Percentiles rank a stretch among this genome's conserved stretches.
phyloP scores from a whole-genome alignment of 306 rosid genomes.

The Luffa acutangula region DNA sequence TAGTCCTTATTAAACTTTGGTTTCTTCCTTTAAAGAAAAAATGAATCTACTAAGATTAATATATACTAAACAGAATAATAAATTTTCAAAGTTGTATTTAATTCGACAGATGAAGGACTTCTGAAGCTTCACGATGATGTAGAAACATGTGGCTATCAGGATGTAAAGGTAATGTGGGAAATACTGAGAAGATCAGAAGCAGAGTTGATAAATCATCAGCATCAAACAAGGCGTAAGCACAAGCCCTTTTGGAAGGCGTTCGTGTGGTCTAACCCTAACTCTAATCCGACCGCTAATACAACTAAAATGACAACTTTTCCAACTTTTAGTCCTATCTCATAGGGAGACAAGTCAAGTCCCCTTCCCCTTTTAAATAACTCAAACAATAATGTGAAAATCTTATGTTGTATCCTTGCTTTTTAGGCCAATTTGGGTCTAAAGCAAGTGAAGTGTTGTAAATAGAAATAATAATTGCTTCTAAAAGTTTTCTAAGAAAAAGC shows the following conservation, averaged over 20 bases:
- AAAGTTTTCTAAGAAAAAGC: background rate
- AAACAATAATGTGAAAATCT: background rate
- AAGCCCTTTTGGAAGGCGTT: slow-evolving; percentile 47
- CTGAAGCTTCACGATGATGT: slow-evolving; percentile 67
- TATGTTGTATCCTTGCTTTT: slow-evolving; percentile 10
- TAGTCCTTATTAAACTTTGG: no score
- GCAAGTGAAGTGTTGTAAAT: background rate
- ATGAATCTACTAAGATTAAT: no score
- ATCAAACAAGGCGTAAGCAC: slow-evolving; percentile 37
- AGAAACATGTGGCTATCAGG: slow-evolving; percentile 71
- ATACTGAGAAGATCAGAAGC: slow-evolving; percentile 41
- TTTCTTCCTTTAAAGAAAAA: no score
- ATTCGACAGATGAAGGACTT: slow-evolving; percentile 42
- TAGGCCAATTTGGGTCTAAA: background rate
- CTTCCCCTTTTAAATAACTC: background rate
- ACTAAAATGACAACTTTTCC: slow-evolving; percentile 22
- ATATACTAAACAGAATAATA: background rate
- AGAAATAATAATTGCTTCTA: background rate
- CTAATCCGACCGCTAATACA: background rate
- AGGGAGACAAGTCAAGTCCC: background rate
- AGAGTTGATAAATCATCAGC: background rate
- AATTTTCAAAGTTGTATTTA: background rate
- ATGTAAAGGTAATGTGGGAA: slow-evolving; percentile 92
- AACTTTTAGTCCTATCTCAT: background rate
- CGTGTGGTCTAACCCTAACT: slow-evolving; percentile 35